Conservation (phyloP, 2,329 filamentous ascomycete species). For the Cordyceps cateniannulata region DNA sequence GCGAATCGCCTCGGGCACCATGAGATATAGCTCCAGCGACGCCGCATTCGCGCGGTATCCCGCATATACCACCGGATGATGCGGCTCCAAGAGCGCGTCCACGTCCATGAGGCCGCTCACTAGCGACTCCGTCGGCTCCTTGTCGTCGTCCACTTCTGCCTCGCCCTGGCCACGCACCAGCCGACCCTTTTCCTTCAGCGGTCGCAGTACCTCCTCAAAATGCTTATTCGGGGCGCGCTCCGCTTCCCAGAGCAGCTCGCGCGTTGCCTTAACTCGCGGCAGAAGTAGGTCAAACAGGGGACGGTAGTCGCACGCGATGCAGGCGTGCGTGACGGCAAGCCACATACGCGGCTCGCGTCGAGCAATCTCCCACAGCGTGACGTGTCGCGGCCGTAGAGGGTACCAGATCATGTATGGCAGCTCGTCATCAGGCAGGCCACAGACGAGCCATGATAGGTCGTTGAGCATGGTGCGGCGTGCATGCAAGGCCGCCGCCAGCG, state of each 20-base stretch:
- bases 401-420: conserved; percentile 10
- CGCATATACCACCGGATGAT: no score
- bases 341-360: neutral
- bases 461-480: conserved; percentile 25
- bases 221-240: neutral
- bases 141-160: no score
- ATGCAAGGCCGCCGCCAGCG: conserved; percentile 16
- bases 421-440: neutral
- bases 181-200: neutral
- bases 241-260: neutral
- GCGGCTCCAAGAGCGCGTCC: no score
- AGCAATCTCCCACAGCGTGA: neutral
- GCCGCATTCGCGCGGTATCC: no score
- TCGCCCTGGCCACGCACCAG: no score
- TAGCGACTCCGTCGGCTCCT: no score
- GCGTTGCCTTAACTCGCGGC: neutral
- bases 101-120: no score
- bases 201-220: neutral
- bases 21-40: no score
- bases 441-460: conserved; percentile 18
- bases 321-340: neutral
- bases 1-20: no score
- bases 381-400: neutral
- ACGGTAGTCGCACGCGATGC: neutral
- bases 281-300: neutral